phyloP scores from a whole-genome alignment of 2,329 filamentous ascomycete genomes.

The Pseudonectria foliicola region DNA sequence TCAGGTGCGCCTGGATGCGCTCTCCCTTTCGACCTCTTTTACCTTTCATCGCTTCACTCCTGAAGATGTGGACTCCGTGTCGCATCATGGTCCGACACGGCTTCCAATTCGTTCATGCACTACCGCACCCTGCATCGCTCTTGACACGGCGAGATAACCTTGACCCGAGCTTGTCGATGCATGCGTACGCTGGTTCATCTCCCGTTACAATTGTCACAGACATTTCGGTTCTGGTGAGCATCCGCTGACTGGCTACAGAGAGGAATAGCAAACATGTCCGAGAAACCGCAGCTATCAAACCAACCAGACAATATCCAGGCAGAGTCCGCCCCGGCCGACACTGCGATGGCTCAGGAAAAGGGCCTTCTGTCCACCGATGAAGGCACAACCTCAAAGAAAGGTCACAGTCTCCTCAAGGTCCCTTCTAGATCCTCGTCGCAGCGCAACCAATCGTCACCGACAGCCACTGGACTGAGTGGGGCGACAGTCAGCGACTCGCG shows the following conservation, averaged over 20 bases:
- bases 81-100: too few species aligned
- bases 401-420: slow-evolving; percentile 47
- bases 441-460: slow-evolving; percentile 51
- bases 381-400: slow-evolving; percentile 39
- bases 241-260: slow-evolving; percentile 16
- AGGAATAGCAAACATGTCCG: slow-evolving; percentile 27
- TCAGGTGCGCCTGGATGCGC: slow-evolving; percentile 7
- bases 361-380: slow-evolving; percentile 36
- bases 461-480: slow-evolving; percentile 53
- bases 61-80: too few species aligned
- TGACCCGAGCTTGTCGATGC: too few species aligned
- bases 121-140: too few species aligned
- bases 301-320: slow-evolving; percentile 25
- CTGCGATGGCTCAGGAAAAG: slow-evolving; percentile 38
- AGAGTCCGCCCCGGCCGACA: slow-evolving; percentile 26
- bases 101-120: too few species aligned
- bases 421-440: slow-evolving; percentile 57
- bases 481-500: slow-evolving; percentile 51
- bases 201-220: slow-evolving; percentile 4
- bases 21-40: too few species aligned
- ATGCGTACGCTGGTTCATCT: too few species aligned
- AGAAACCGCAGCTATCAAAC: slow-evolving; percentile 21
- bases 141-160: too few species aligned
- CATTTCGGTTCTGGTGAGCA: slow-evolving; percentile 3
- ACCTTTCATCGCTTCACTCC: too few species aligned